phyloP scores from a whole-genome alignment of 1,284 basidiomycete genomes.

The Marasmius fiardii region DNA sequence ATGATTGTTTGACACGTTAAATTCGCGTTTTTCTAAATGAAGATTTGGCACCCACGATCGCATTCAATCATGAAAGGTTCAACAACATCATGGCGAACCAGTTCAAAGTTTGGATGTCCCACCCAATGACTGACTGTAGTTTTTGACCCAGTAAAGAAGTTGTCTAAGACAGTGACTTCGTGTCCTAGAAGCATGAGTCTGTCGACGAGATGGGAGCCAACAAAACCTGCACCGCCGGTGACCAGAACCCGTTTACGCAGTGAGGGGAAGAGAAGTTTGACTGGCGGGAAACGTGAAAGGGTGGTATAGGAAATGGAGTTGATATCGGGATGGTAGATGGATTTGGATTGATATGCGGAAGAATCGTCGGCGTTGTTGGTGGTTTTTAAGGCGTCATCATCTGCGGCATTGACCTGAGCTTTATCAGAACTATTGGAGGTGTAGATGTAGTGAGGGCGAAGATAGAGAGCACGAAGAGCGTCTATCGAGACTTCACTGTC shows the following conservation, averaged over 20 bases:
- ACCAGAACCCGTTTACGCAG: slow-evolving; percentile 87
- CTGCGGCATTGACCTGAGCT: slow-evolving; percentile 33
- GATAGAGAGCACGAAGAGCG: slow-evolving; percentile 79
- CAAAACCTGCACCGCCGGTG: slow-evolving; percentile 96
- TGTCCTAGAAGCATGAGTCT: slow-evolving; percentile 97
- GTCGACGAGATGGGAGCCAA: slow-evolving; percentile 96
- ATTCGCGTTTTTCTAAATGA: slow-evolving; percentile 1
- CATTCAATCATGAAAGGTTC: slow-evolving; percentile 97
- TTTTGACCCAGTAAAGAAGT: slow-evolving; percentile 97
- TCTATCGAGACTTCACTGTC: slow-evolving; percentile 81
- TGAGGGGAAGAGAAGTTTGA: slow-evolving; percentile 78
- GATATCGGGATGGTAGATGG: slow-evolving; percentile 75
- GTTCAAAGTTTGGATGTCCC: slow-evolving; percentile 97
- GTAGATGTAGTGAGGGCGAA: slow-evolving; percentile 75
- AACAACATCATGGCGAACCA: slow-evolving; percentile 95
- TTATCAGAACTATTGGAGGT: slow-evolving; percentile 37
- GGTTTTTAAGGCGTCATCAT: slow-evolving; percentile 31
- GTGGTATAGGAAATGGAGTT: slow-evolving; percentile 89
- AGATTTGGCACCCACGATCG: slow-evolving; percentile 65
- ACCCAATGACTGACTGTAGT: slow-evolving; percentile 93
- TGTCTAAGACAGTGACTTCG: slow-evolving; percentile 96
- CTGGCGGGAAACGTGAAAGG: slow-evolving; percentile 86
- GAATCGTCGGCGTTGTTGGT: slow-evolving; percentile 44
- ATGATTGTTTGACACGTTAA: slow-evolving; percentile 6
- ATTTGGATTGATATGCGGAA: slow-evolving; percentile 76